A percentile compares a stretch with the other conserved stretches of the same genome.
Conservation (phyloP, 2,329 filamentous ascomycete genomes). For the Fusarium bulbicola region DNA sequence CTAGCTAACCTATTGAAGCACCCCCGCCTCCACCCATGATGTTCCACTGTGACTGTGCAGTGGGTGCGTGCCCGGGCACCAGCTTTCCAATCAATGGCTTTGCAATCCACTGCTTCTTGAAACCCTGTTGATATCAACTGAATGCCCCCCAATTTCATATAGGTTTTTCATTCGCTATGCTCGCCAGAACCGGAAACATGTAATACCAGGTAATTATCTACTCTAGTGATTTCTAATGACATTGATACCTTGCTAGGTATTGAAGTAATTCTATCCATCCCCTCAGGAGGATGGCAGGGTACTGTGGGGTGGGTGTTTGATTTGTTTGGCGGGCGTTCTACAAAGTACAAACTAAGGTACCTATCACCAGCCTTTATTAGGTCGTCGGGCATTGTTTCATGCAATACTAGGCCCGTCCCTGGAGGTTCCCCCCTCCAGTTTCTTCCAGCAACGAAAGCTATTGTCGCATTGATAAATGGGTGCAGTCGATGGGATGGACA, state of each 20-base stretch:
- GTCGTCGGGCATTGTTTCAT: conserved; percentile 6
- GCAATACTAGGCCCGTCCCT: neutral
- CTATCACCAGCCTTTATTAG: neutral
- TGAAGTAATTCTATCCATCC: neutral
- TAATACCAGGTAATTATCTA: neutral
- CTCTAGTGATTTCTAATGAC: conserved; percentile 18
- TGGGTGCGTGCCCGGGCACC: neutral
- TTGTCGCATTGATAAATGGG: conserved; percentile 6
- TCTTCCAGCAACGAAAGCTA: neutral
- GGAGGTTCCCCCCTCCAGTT: neutral
- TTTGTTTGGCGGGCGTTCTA: conserved; percentile 18
- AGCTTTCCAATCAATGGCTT: conserved; percentile 8
- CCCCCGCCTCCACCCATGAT: neutral
- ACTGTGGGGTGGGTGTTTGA: neutral
- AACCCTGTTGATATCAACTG: conserved; percentile 8
- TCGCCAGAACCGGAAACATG: conserved; percentile 22
- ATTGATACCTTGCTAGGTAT: neutral
- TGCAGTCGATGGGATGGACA: neutral
- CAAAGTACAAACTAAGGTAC: conserved; percentile 4
- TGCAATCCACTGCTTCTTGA: conserved; percentile 12
- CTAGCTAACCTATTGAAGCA: neutral
- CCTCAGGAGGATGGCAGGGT: neutral
- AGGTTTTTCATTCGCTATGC: conserved; percentile 8
- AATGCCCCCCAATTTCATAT: neutral
- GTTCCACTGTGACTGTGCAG: neutral